phyloP scores from a whole-genome alignment of 768 basidiomycete genomes.

The Naematelia aurantialba region DNA sequence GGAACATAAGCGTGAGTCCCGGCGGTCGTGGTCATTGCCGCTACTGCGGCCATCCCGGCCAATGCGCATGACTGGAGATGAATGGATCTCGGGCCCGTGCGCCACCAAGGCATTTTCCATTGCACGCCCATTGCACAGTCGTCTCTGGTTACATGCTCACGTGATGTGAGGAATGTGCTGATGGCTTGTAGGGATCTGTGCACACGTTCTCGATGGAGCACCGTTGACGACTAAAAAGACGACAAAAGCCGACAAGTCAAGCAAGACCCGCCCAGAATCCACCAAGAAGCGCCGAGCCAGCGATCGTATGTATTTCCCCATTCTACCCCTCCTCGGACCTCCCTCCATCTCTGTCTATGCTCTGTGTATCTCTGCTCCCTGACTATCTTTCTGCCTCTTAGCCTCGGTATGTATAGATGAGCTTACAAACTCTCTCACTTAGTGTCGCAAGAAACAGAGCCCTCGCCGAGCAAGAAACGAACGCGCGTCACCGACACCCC shows the following conservation, averaged over 20 bases:
- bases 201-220: slow-evolving; percentile 35
- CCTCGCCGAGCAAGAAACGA: slow-evolving; percentile 50
- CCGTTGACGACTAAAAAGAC: slow-evolving; percentile 29
- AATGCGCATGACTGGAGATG: background rate
- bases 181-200: slow-evolving; percentile 29
- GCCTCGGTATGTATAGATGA: too few relatives aligned
- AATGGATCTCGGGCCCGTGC: background rate
- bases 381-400: background rate
- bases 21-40: slow-evolving; percentile 1
- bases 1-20: slow-evolving; percentile 68
- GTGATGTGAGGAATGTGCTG: background rate
- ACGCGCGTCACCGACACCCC: slow-evolving; percentile 22
- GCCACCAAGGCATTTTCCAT: too few relatives aligned
- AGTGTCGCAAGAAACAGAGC: background rate
- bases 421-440: too few relatives aligned
- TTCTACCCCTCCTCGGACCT: background rate
- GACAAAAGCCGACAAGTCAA: slow-evolving; percentile 58
- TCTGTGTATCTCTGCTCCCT: background rate
- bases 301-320: slow-evolving; percentile 23
- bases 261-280: slow-evolving; percentile 57
- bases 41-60: too few relatives aligned
- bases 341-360: slow-evolving; percentile 2
- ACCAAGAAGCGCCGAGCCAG: slow-evolving; percentile 36
- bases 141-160: too few relatives aligned
- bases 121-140: too few relatives aligned